Conservation (phyloP, 768 basidiomycete species). For the Tricholomella constricta region DNA sequence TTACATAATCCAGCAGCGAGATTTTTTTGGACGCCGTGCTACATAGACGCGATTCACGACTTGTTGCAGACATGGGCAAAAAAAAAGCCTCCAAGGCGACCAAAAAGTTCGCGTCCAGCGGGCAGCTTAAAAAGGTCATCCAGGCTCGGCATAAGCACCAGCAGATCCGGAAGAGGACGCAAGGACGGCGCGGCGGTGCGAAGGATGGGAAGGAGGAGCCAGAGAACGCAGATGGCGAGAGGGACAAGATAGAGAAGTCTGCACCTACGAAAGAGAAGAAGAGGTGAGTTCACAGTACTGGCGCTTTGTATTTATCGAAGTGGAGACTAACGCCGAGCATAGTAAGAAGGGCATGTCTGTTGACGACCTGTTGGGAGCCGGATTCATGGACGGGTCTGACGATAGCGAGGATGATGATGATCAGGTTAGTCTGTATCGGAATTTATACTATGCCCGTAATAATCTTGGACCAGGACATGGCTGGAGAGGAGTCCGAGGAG, state of each 20-base stretch:
- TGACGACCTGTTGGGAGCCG: slow-evolving; percentile 73
- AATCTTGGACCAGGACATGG: slow-evolving; percentile 23
- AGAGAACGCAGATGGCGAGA: slow-evolving; percentile 34
- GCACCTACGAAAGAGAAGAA: slow-evolving; percentile 14
- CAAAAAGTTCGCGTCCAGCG: slow-evolving; percentile 86
- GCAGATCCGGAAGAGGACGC: slow-evolving; percentile 69
- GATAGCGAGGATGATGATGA: slow-evolving; percentile 38
- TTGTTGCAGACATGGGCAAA: slow-evolving; percentile 39
- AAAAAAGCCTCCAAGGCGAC: slow-evolving; percentile 79
- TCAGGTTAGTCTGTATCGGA: slow-evolving; percentile 13
- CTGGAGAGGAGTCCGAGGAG: slow-evolving; percentile 26
- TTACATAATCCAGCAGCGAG: slow-evolving; percentile 9
- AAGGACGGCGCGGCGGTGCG: slow-evolving; percentile 56
- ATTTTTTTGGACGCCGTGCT: slow-evolving; percentile 12
- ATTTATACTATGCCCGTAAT: neutral
- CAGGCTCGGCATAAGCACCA: slow-evolving; percentile 81
- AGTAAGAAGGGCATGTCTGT: slow-evolving; percentile 64
- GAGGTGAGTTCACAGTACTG: slow-evolving; percentile 8
- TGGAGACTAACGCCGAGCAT: neutral
- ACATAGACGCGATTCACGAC: neutral
- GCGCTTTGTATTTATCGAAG: neutral
- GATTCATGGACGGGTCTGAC: slow-evolving; percentile 68
- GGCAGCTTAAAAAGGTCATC: slow-evolving; percentile 86
- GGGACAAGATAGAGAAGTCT: slow-evolving; percentile 30
- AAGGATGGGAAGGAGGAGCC: slow-evolving; percentile 36